Percentiles rank a stretch among this genome's conserved stretches.
Evolutionary conservation across 2,329 filamentous ascomycete species (phyloP).

Genomic region (Chrysoporthe deuterocubensis): DNA sequence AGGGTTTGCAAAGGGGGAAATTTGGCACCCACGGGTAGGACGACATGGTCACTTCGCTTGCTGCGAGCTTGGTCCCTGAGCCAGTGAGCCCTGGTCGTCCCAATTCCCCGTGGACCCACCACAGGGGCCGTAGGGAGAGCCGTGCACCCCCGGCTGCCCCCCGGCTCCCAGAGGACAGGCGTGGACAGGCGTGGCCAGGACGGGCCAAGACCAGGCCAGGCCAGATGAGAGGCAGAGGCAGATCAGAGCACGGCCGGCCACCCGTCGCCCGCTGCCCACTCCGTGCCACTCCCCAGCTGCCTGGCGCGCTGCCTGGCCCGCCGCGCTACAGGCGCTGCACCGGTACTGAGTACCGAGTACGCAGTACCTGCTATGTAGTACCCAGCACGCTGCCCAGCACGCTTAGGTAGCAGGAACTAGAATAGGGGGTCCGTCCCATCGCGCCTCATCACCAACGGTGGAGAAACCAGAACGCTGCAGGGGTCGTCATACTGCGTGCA

Average conservation of each 20-base stretch:
- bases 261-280: too few relatives aligned
- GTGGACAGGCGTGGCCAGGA: not conserved
- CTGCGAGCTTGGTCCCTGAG: constrained; percentile 16
- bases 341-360: too few relatives aligned
- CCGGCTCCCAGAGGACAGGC: too few relatives aligned
- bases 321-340: not conserved
- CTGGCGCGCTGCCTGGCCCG: not conserved
- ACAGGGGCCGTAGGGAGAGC: constrained; percentile 5
- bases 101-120: constrained; percentile 21
- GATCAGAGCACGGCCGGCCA: not conserved
- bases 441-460: constrained; percentile 10
- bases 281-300: not conserved
- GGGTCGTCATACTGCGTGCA: constrained; percentile 12
- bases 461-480: constrained; percentile 14
- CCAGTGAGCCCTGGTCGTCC: constrained; percentile 16
- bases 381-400: too few relatives aligned
- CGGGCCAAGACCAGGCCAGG: not conserved
- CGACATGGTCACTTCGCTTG: constrained; percentile 26
- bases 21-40: constrained; percentile 21
- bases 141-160: constrained; percentile 1
- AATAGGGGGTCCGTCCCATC: not conserved
- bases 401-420: not conserved
- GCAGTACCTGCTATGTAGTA: too few relatives aligned
- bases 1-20: constrained; percentile 26
- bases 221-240: not conserved